Percentiles rank a stretch among this genome's conserved stretches.
phyloP scores from a whole-genome alignment of 2,329 filamentous ascomycete genomes.

The Fusarium succisae region DNA sequence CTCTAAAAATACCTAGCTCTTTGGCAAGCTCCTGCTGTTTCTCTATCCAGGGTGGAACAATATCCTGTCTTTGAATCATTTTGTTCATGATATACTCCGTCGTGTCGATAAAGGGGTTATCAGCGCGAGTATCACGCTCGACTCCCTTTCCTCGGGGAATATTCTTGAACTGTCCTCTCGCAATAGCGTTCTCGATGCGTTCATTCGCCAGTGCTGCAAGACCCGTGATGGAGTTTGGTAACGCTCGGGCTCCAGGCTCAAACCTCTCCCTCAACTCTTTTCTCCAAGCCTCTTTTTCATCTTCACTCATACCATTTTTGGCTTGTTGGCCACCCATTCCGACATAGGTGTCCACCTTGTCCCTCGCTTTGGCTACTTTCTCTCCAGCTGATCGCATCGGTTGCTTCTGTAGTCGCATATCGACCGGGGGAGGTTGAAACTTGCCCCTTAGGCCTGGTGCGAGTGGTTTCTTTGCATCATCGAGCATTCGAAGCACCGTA shows the following conservation, averaged over 20 bases:
- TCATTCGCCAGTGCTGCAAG: slow-evolving; percentile 88
- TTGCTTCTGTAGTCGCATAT: slow-evolving; percentile 59
- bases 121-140: slow-evolving; percentile 83
- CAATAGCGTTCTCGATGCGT: slow-evolving; percentile 91
- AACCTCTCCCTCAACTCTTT: slow-evolving; percentile 85
- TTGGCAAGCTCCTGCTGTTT: slow-evolving; percentile 91
- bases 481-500: slow-evolving; percentile 83
- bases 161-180: slow-evolving; percentile 86
- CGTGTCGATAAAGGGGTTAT: slow-evolving; percentile 91
- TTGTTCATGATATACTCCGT: slow-evolving; percentile 99
- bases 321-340: slow-evolving; percentile 58
- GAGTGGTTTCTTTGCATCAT: slow-evolving; percentile 80
- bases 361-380: slow-evolving; percentile 63
- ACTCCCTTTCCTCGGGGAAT: slow-evolving; percentile 82
- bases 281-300: slow-evolving; percentile 77
- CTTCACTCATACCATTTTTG: slow-evolving; percentile 67
- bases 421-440: slow-evolving; percentile 58
- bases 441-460: slow-evolving; percentile 58
- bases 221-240: slow-evolving; percentile 81
- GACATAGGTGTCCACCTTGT: slow-evolving; percentile 64
- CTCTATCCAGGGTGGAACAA: slow-evolving; percentile 98
- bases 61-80: slow-evolving; percentile 95
- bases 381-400: slow-evolving; percentile 54
- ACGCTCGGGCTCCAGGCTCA: slow-evolving; percentile 72
- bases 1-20: slow-evolving; percentile 75